These are phyloP conservation scores for Verbascum thapsus DNA, from an alignment of 257 asterid genomes.

Conservation along the genomic window DNA sequence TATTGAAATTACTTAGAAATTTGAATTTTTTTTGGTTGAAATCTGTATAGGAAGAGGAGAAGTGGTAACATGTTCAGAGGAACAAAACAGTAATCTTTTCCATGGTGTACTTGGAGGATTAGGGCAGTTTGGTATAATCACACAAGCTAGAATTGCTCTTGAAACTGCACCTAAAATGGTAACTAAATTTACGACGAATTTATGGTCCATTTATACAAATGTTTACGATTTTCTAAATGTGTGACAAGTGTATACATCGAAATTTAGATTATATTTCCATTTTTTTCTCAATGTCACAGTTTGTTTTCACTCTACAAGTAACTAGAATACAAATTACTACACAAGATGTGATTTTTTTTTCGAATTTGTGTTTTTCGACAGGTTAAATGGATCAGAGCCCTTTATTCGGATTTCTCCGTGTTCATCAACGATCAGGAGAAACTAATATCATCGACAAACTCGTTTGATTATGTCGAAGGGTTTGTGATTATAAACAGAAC, in stretches of 20 bases:
- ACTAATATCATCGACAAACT: conserved; percentile 52
- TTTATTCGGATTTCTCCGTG: conserved; percentile 67
- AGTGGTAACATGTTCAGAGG: conserved; percentile 67
- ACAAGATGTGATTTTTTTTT: background rate
- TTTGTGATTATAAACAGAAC: conserved; percentile 75
- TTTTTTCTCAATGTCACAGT: too few species aligned
- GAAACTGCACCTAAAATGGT: conserved; percentile 81
- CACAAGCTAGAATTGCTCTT: conserved; percentile 72
- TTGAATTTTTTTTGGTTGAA: too few species aligned
- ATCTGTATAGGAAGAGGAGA: conserved; percentile 78
- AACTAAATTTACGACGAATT: background rate
- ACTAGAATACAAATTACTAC: background rate
- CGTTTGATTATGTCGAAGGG: conserved; percentile 88
- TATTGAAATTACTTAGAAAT: background rate
- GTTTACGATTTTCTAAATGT: too few species aligned
- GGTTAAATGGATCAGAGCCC: conserved; percentile 93
- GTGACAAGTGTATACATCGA: too few species aligned
- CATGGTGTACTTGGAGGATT: conserved; percentile 83
- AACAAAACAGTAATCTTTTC: conserved; percentile 71
- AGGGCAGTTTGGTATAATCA: conserved; percentile 89
- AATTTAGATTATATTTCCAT: too few species aligned
- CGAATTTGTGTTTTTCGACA: conserved; percentile 34
- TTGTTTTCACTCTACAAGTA: too few species aligned
- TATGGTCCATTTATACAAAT: too few species aligned
- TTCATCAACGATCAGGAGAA: conserved; percentile 80